These are phyloP conservation scores for Penicillium sp. DNA, from an alignment of 2,329 filamentous ascomycete genomes.

Conservation along the genomic window DNA sequence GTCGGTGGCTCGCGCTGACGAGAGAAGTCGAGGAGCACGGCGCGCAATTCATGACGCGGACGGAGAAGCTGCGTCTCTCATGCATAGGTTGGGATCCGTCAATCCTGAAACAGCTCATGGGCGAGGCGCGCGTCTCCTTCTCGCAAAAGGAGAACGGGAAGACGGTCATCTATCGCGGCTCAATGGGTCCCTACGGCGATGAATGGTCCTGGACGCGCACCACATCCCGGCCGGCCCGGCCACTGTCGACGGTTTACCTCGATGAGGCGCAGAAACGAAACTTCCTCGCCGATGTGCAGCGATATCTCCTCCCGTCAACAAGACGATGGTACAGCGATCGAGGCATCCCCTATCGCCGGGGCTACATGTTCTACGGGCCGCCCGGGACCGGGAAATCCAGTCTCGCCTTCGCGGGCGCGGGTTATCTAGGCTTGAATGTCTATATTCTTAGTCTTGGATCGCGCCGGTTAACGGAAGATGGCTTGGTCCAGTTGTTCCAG, in stretches of 20 bases:
- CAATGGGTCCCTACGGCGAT: not conserved
- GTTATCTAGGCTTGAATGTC: slow-evolving; percentile 53
- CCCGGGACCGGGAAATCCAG: slow-evolving; percentile 24
- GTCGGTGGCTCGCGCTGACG: not conserved
- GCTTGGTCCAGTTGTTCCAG: slow-evolving; percentile 61
- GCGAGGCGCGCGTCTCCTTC: not conserved
- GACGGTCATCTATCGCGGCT: not conserved
- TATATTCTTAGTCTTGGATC: not conserved
- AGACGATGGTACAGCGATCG: slow-evolving; percentile 7
- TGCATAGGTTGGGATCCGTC: not conserved
- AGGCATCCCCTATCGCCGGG: slow-evolving; percentile 74
- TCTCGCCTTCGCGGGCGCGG: slow-evolving; percentile 47
- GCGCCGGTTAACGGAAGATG: slow-evolving; percentile 61
- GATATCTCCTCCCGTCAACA: slow-evolving; percentile 21
- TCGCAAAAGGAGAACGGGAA: not conserved
- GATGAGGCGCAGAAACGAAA: not conserved
- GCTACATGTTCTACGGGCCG: slow-evolving; percentile 55
- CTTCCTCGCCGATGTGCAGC: not conserved
- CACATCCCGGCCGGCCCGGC: not conserved
- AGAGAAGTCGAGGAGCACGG: not conserved
- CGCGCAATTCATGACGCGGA: not conserved
- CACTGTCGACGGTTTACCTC: not conserved
- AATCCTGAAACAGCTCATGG: not conserved
- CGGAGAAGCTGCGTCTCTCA: not conserved
- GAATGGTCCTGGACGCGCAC: not conserved